A percentile compares a stretch with the other conserved stretches of the same genome.
Conservation (phyloP, 805 yeast species). For the Yarrowia porcina region DNA sequence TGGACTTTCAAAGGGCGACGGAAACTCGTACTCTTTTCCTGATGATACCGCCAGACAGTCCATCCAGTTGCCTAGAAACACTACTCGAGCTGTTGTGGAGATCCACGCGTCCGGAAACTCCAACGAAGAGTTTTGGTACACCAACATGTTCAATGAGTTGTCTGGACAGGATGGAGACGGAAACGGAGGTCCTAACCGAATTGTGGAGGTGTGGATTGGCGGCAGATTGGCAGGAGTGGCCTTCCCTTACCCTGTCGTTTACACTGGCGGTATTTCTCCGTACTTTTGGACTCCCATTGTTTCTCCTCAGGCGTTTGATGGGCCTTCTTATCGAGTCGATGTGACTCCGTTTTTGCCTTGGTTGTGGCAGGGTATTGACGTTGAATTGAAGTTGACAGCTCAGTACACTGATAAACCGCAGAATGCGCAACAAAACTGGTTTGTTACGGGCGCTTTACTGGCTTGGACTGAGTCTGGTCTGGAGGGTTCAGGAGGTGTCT, state of each 20-base stretch:
- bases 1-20: slow-evolving; percentile 33
- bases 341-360: slow-evolving; percentile 65
- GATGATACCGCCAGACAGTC: slow-evolving; percentile 53
- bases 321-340: slow-evolving; percentile 67
- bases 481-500: slow-evolving; percentile 32
- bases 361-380: slow-evolving; percentile 54
- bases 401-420: background rate
- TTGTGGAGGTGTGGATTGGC: slow-evolving; percentile 59
- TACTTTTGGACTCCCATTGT: slow-evolving; percentile 80
- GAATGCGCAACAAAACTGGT: slow-evolving; percentile 34
- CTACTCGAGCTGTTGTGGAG: slow-evolving; percentile 56
- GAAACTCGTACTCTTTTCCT: slow-evolving; percentile 40
- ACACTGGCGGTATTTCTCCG: slow-evolving; percentile 80
- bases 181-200: slow-evolving; percentile 69
- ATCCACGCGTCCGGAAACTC: slow-evolving; percentile 71
- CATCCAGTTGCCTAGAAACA: slow-evolving; percentile 46
- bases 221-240: slow-evolving; percentile 58
- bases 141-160: slow-evolving; percentile 42
- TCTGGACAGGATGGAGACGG: slow-evolving; percentile 42
- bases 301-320: slow-evolving; percentile 67
- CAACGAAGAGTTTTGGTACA: slow-evolving; percentile 82
- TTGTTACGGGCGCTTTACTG: slow-evolving; percentile 36
- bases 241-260: slow-evolving; percentile 70
- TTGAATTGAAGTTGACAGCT: slow-evolving; percentile 46
- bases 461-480: slow-evolving; percentile 35